Base-by-base conservation (phyloP, 345 rosid genomes). In the Camelina sativa region DNA sequence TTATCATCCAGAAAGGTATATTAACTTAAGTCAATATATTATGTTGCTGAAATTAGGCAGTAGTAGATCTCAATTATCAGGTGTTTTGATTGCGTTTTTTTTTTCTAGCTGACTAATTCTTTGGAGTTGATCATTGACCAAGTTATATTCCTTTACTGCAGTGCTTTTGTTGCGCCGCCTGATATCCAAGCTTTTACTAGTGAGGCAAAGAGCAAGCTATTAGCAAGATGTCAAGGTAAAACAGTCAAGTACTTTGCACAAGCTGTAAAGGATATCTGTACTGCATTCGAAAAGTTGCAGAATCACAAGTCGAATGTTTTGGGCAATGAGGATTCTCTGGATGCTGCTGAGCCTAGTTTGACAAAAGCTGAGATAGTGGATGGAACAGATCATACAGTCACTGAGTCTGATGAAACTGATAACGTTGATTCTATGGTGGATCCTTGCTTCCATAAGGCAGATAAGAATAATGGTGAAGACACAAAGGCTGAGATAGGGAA, bases 101-200 rank as follows among this genome's bases (percentile, higher is more conserved):
- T 75, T 6, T 7, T 7, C 8, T 40, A 25, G 35, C 48, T 62
- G 46, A 40, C 55, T 63, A 64, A 73, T 62, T 28, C 57, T 69
- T 74, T 48, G 61, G 47, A 37, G 19, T 35, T 46, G 20, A 55
- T 69, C 50, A 8, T 51, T 52, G 65, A 66, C 69, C 34, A 57
- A 48, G 16, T 65, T 57, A 66, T 44, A 46, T 34, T 78, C 35
- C 65, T 58, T 71, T 5, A 66, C 19, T 67, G 79, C 94, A 96
- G 98, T 77, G 98, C 89, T 77, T 96, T 89, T 83, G 92, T 96
- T 83, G 88, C 94, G 4, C 88, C 96, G 3, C 83, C 80, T 69
- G 94, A 96, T 87, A 91, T 92, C 46, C 96, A 92, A 82, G 85
- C 84, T 44, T 92, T 96, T 78, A 92, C 87, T 70, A 82, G 76